Evolutionary conservation across 1,139 yeast genomes (phyloP).

Genomic region (Suhomyces kunorum): DNA sequence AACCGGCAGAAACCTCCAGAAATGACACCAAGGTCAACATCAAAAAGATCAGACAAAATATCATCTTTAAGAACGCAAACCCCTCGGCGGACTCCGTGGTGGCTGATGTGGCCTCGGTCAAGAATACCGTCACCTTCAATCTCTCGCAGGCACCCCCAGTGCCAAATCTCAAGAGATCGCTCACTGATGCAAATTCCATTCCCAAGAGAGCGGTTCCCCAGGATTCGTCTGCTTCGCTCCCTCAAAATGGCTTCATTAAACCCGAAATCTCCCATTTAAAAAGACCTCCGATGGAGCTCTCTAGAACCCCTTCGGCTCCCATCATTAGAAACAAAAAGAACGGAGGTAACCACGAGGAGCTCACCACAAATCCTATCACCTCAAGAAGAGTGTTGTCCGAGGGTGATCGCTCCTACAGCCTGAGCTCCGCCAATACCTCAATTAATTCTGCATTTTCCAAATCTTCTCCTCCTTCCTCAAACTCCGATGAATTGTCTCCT

Average conservation of each 20-base stretch:
- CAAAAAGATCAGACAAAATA: constrained; percentile 28
- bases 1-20: too few species aligned
- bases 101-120: constrained; percentile 26
- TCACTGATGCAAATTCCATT: constrained; percentile 1
- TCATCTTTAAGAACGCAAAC: constrained; percentile 27
- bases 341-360: constrained; percentile 5
- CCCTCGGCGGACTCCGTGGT: constrained; percentile 33
- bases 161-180: constrained; percentile 6
- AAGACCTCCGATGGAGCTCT: constrained; percentile 6
- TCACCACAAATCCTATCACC: constrained; percentile 1
- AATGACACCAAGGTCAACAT: constrained; percentile 17
- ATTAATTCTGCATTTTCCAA: background rate
- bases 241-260: background rate
- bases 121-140: constrained; percentile 4
- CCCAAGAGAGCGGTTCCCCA: background rate
- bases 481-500: constrained; percentile 26
- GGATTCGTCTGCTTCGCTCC: background rate
- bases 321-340: constrained; percentile 6
- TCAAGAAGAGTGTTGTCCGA: constrained; percentile 12
- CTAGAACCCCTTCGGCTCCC: constrained; percentile 22
- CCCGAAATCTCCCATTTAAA: constrained; percentile 4
- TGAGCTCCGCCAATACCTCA: background rate
- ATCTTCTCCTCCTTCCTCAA: background rate
- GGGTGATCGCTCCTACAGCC: constrained; percentile 9
- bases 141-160: constrained; percentile 3